These are phyloP conservation scores for Furcasterigmium furcatum DNA, from an alignment of 2,329 filamentous ascomycete genomes.

Conservation along the genomic window DNA sequence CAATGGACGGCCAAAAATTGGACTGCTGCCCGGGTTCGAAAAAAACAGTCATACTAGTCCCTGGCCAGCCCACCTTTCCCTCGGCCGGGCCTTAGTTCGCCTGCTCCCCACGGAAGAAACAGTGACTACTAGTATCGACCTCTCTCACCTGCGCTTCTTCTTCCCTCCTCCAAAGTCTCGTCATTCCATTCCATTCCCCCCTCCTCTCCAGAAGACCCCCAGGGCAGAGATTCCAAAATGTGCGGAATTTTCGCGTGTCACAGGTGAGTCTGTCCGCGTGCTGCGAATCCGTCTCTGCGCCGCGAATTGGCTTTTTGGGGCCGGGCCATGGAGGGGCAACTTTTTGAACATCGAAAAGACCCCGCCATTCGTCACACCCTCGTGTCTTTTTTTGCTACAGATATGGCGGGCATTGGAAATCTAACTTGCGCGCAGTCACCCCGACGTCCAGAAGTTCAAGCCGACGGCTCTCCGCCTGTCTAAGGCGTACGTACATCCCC, in stretches of 20 bases:
- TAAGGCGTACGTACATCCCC: slow-evolving; percentile 70
- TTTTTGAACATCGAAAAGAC: slow-evolving; percentile 20
- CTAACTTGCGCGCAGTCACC: slow-evolving; percentile 56
- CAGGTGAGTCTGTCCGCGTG: slow-evolving; percentile 56
- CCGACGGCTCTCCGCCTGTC: slow-evolving; percentile 88
- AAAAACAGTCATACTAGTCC: slow-evolving; percentile 3
- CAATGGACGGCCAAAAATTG: slow-evolving; percentile 8
- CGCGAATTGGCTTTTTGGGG: slow-evolving; percentile 7
- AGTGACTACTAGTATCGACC: slow-evolving; percentile 1
- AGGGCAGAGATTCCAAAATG: too few species aligned
- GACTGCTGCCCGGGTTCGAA: slow-evolving; percentile 4
- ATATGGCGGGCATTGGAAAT: too few species aligned
- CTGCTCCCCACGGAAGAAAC: slow-evolving; percentile 3
- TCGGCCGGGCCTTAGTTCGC: slow-evolving; percentile 3
- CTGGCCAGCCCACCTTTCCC: slow-evolving; percentile 5
- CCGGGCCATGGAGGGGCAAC: slow-evolving; percentile 30
- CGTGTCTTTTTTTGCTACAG: too few species aligned
- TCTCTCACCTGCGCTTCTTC: neutral
- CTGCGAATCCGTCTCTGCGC: neutral
- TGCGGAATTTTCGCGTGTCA: slow-evolving; percentile 98
- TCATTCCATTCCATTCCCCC: too few species aligned
- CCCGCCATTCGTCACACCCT: slow-evolving; percentile 22
- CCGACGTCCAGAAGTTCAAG: slow-evolving; percentile 96
- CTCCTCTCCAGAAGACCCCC: too few species aligned
- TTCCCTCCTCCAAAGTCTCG: neutral